Evolutionary conservation across 2,329 filamentous ascomycete species (phyloP).

Genomic region (Fusarium udum): DNA sequence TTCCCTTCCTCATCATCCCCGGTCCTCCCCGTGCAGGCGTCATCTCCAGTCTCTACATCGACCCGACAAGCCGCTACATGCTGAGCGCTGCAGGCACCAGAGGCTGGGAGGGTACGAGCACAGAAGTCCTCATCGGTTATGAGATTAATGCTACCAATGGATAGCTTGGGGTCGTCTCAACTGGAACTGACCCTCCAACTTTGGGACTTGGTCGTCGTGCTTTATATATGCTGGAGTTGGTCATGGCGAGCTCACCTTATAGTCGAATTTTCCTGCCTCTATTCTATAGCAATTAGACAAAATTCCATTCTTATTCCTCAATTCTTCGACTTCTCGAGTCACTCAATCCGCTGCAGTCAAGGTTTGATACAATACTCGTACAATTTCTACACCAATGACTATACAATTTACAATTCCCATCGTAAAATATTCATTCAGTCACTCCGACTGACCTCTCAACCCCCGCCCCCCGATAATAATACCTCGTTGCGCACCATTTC

Average conservation of each 20-base stretch:
- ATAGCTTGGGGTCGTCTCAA: background rate
- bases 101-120: slow-evolving; percentile 91
- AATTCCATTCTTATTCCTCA: background rate
- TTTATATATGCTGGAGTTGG: slow-evolving; percentile 2
- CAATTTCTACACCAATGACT: background rate
- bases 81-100: slow-evolving; percentile 90
- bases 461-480: background rate
- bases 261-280: background rate
- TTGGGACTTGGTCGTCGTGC: background rate
- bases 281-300: background rate
- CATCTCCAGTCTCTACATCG: slow-evolving; percentile 85
- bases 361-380: background rate
- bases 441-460: no score
- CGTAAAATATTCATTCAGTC: background rate
- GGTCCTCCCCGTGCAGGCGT: slow-evolving; percentile 85
- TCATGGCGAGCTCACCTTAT: background rate
- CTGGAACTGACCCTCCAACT: background rate
- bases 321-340: background rate
- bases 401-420: background rate
- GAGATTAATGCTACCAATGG: slow-evolving; percentile 69
- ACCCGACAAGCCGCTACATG: slow-evolving; percentile 90
- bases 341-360: background rate
- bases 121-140: slow-evolving; percentile 93
- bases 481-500: background rate
- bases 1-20: slow-evolving; percentile 96